A percentile compares a stretch with the other conserved stretches of the same genome.
phyloP scores from a whole-genome alignment of 2,329 filamentous ascomycete genomes.

The Talaromyces sp. region DNA sequence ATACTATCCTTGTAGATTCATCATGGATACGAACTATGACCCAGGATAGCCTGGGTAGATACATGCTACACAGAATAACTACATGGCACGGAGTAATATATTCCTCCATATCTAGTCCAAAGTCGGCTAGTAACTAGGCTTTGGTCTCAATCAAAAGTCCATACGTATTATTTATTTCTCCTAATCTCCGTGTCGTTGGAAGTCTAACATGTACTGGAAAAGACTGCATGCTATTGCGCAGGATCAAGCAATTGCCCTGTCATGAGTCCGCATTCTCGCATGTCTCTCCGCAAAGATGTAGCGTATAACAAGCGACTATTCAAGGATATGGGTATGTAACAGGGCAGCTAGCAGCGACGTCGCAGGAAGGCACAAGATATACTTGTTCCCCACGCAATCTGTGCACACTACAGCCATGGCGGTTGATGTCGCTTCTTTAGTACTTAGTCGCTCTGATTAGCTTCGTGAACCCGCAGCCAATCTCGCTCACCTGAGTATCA shows the following conservation, averaged over 20 bases:
- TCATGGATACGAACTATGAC: neutral
- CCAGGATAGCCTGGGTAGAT: neutral
- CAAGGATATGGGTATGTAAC: neutral
- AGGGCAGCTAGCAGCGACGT: constrained; percentile 8
- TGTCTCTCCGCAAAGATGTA: neutral
- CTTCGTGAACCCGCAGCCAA: constrained; percentile 8
- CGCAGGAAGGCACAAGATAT: constrained; percentile 2
- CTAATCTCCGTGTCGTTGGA: neutral
- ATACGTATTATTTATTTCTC: neutral
- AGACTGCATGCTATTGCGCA: neutral
- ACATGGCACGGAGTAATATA: constrained; percentile 1
- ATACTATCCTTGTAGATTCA: constrained; percentile 8
- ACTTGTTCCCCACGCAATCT: constrained; percentile 6
- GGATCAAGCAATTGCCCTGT: neutral
- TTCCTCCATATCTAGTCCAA: neutral
- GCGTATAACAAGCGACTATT: neutral
- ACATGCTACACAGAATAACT: neutral
- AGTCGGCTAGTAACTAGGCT: neutral
- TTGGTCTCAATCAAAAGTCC: neutral
- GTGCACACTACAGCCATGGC: constrained; percentile 6
- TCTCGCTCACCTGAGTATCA: constrained; percentile 12
- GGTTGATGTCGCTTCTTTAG: constrained; percentile 6
- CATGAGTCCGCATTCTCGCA: neutral
- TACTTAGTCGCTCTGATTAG: neutral
- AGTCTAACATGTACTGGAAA: neutral